Conservation (phyloP, 306 rosid genomes). For the Fragaria iinumae region DNA sequence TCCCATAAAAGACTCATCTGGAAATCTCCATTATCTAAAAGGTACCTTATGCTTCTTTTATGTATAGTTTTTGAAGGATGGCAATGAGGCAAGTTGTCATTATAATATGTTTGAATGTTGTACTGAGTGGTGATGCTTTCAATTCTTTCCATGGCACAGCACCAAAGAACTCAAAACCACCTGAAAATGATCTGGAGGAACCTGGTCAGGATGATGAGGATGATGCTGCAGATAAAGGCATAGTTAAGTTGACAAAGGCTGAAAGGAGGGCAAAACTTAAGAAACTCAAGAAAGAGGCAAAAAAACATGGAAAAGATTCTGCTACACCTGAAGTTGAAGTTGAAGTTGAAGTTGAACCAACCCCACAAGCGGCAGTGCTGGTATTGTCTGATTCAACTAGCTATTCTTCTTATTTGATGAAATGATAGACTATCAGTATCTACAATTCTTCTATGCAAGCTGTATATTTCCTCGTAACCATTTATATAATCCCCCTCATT, state of each 20-base stretch:
- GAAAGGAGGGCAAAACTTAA: slow-evolving; percentile 86
- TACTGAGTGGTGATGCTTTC: not conserved
- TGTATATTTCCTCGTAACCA: not conserved
- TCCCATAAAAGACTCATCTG: slow-evolving; percentile 83
- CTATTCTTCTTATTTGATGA: slow-evolving; percentile 11
- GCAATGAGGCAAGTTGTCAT: not conserved
- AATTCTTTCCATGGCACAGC: slow-evolving; percentile 32
- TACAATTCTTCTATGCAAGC: not conserved
- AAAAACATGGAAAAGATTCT: slow-evolving; percentile 67
- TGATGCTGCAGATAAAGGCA: slow-evolving; percentile 37
- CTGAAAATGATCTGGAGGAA: slow-evolving; percentile 48
- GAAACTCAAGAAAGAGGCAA: slow-evolving; percentile 63
- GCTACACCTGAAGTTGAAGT: slow-evolving; percentile 40
- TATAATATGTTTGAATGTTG: not conserved
- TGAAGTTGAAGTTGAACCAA: slow-evolving; percentile 43
- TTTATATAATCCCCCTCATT: not conserved
- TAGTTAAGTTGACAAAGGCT: slow-evolving; percentile 68
- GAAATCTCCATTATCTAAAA: slow-evolving; percentile 61
- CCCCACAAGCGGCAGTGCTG: slow-evolving; percentile 80
- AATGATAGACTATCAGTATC: not conserved
- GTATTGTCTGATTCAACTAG: slow-evolving; percentile 39
- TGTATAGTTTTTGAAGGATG: not conserved
- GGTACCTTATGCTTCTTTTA: slow-evolving; percentile 27
- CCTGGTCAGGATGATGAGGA: slow-evolving; percentile 38
- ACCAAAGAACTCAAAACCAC: slow-evolving; percentile 32